Evolutionary conservation across 2,329 filamentous ascomycete genomes (phyloP).

Genomic region (Pseudocercospora cruenta): DNA sequence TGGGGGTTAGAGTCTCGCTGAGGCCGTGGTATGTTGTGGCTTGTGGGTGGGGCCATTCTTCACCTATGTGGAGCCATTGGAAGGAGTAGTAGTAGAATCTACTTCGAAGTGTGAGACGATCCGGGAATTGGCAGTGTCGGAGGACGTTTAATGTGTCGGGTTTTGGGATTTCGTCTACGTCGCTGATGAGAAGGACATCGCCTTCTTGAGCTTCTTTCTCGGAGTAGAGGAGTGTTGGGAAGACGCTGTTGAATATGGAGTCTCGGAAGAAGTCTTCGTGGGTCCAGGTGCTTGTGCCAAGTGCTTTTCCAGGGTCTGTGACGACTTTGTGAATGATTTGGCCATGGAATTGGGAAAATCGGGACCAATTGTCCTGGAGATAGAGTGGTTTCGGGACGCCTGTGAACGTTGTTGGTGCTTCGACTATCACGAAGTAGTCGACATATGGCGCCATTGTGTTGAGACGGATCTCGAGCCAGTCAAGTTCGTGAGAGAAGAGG

Average conservation of each 20-base stretch:
- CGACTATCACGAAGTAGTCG: conserved; percentile 68
- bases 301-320: conserved; percentile 46
- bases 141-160: conserved; percentile 32
- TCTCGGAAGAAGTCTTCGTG: conserved; percentile 60
- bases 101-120: conserved; percentile 33
- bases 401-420: conserved; percentile 63
- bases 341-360: conserved; percentile 57
- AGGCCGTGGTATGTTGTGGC: conserved; percentile 59
- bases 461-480: conserved; percentile 68
- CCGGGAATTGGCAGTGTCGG: conserved; percentile 33
- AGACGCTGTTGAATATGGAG: conserved; percentile 61
- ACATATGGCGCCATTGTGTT: conserved; percentile 61
- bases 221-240: conserved; percentile 52
- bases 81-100: conserved; percentile 38
- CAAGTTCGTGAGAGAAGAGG: conserved; percentile 66
- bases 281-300: conserved; percentile 51
- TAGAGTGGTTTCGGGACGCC: conserved; percentile 58
- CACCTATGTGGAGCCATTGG: conserved; percentile 36
- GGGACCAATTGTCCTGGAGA: conserved; percentile 57
- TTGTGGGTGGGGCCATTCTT: conserved; percentile 62
- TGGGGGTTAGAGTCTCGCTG: conserved; percentile 55
- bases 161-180: conserved; percentile 63
- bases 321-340: conserved; percentile 66
- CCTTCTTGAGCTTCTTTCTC: conserved; percentile 48
- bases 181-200: conserved; percentile 63